These are phyloP conservation scores for Solanum megistacrolobum DNA, from an alignment of 257 asterid genomes.

Conservation along the genomic window DNA sequence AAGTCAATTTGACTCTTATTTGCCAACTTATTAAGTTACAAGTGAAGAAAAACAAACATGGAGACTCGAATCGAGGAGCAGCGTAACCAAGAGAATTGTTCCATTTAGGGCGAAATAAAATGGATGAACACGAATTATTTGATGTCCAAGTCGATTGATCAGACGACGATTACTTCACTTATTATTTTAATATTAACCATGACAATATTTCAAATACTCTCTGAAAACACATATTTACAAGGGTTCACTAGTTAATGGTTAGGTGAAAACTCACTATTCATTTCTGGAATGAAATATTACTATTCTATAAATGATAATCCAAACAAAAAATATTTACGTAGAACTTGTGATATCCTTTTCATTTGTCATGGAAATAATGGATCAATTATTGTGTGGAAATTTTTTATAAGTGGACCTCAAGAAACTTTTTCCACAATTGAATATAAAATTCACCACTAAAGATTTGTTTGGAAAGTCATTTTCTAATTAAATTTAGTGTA, in stretches of 20 bases:
- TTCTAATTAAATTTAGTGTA: not conserved
- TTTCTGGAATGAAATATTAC: not conserved
- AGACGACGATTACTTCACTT: not conserved
- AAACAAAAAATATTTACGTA: not conserved
- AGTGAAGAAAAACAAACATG: not conserved
- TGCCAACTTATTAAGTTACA: not conserved
- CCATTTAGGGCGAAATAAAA: not conserved
- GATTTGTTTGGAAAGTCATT: not conserved
- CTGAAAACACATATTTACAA: not conserved
- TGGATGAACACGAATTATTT: not conserved
- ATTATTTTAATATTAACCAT: not conserved
- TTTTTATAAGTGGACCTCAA: not conserved
- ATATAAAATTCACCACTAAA: not conserved
- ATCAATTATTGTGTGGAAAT: not conserved
- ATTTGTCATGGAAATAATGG: not conserved
- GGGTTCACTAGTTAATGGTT: not conserved
- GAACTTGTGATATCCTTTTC: not conserved
- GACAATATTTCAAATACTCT: too few relatives aligned
- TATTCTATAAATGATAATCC: not conserved
- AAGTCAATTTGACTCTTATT: not conserved
- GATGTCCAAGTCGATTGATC: too few relatives aligned
- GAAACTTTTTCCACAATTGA: not conserved
- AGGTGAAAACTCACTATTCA: not conserved
- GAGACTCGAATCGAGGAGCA: not conserved
- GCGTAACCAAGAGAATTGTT: not conserved